Evolutionary conservation across 2,329 filamentous ascomycete species (phyloP).

Genomic region (Huntiella omanensis): DNA sequence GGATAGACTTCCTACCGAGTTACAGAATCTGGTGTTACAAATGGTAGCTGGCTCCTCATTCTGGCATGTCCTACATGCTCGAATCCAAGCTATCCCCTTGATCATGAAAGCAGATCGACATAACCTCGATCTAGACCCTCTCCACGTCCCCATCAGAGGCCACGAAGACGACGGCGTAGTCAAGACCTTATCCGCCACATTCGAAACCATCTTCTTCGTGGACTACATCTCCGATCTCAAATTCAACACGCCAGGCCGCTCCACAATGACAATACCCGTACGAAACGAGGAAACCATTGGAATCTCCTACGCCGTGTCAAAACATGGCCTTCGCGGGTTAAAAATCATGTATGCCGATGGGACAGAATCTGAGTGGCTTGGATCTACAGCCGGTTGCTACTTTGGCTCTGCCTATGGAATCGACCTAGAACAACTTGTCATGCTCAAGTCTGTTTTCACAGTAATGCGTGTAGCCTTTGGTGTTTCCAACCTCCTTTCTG

Average conservation of each 20-base stretch:
- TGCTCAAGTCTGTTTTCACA: conserved; percentile 10
- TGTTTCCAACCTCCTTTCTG: conserved; percentile 9
- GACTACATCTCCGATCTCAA: conserved; percentile 9
- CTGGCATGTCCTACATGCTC: conserved; percentile 9
- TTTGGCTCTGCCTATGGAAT: conserved; percentile 8
- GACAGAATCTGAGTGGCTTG: conserved; percentile 7
- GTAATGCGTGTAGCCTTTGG: conserved; percentile 9
- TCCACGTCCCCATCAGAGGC: conserved; percentile 3
- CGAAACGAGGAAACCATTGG: conserved; percentile 2
- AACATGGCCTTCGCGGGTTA: conserved; percentile 9
- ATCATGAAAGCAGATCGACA: conserved; percentile 6
- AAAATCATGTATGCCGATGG: conserved; percentile 10
- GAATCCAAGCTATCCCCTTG: conserved; percentile 7
- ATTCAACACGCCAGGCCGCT: background rate
- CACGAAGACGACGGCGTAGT: background rate
- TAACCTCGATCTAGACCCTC: conserved; percentile 6
- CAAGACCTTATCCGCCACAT: conserved; percentile 2
- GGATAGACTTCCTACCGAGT: conserved; percentile 5
- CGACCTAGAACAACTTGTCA: conserved; percentile 7
- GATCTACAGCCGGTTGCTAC: conserved; percentile 8
- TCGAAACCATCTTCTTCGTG: conserved; percentile 10
- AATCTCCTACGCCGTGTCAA: conserved; percentile 9
- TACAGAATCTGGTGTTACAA: conserved; percentile 4
- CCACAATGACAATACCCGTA: background rate
- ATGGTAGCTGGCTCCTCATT: conserved; percentile 1